Percentiles rank a stretch among this genome's conserved stretches.
Conservation (phyloP, 371 early-diverging fungal genomes). For the Smittium mucronatum region DNA sequence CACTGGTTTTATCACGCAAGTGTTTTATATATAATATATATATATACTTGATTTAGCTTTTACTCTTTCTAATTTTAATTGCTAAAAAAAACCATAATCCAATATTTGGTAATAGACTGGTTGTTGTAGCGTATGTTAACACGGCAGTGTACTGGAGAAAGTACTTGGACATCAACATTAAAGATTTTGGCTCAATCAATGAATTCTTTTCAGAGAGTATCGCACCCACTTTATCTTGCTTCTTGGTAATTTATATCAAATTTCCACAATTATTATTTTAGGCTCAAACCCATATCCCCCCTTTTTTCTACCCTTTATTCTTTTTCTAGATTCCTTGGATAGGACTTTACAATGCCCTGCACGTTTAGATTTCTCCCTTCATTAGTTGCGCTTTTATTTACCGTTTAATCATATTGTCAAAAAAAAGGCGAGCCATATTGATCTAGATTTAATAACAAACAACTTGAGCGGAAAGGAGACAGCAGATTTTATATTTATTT, state of each 20-base stretch:
- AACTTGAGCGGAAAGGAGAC: too few relatives aligned
- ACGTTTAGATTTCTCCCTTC: too few relatives aligned
- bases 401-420: too few relatives aligned
- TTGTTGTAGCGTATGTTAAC: background rate
- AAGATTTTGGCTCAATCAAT: background rate
- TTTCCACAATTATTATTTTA: background rate
- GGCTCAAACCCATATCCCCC: background rate
- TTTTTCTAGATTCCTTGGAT: background rate
- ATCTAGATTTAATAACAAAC: too few relatives aligned
- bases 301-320: background rate
- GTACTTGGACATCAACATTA: conserved; percentile 1
- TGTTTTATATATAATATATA: background rate
- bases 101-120: too few relatives aligned
- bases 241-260: conserved; percentile 1
- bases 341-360: background rate
- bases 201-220: background rate
- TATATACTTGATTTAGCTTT: too few relatives aligned
- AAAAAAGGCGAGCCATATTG: too few relatives aligned
- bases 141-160: background rate
- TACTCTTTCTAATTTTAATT: too few relatives aligned
- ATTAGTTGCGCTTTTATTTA: too few relatives aligned
- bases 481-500: too few relatives aligned
- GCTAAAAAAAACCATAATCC: too few relatives aligned
- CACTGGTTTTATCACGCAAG: background rate
- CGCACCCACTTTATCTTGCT: background rate